Base-by-base conservation (phyloP, 176 grass and related monocot genomes). In the Musa itinerans region DNA sequence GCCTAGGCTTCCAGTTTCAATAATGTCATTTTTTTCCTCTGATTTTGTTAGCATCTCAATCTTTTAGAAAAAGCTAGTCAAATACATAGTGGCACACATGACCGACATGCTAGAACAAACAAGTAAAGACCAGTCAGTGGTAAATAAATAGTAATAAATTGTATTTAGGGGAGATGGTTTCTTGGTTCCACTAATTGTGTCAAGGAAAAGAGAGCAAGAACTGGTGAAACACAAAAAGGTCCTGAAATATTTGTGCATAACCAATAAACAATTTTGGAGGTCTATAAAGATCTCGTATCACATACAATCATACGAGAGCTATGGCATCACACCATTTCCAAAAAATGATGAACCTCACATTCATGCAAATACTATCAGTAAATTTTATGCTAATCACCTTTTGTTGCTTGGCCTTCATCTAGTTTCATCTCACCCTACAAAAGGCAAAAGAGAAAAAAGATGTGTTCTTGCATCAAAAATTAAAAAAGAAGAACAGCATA, bases 391-490 rank as follows among this genome's bases (percentile, higher is more conserved):
- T 75, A 87, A 78, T 91, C 93, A 88, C 93, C 83, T 97, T 96
- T 92, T 76, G 29, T 73, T 71, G 63, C 76, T 86, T 82, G 90
- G 81, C 61, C 85, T 89, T 97, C 90, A 93, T 97, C 90, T 97
- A 96, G 81, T 95, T 86, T 95, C 76, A 74, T 90, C 90, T 87
- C 85, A 83, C 88, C 90, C 89, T 96, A 92, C 90, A 96, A 92
- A 21, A 90, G 85, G 63, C 3, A 86, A 8, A 83, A 83, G 34
- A 58, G 58, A 76, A 50, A 65, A 76, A 64, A 81, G 11, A 73
- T 50, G 76, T 78, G 63, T 74, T 50, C 24, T 10, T 29, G 10
- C 10, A 54, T 43, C 3, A 43, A 43, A 43, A 43, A 43, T 43
- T 0, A 6, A 58, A 58, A 57, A 58, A 58, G 14, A 5, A 58